Evolutionary conservation across 495 filamentous ascomycete genomes (phyloP).

Genomic region (Pyrenula aspistea): DNA sequence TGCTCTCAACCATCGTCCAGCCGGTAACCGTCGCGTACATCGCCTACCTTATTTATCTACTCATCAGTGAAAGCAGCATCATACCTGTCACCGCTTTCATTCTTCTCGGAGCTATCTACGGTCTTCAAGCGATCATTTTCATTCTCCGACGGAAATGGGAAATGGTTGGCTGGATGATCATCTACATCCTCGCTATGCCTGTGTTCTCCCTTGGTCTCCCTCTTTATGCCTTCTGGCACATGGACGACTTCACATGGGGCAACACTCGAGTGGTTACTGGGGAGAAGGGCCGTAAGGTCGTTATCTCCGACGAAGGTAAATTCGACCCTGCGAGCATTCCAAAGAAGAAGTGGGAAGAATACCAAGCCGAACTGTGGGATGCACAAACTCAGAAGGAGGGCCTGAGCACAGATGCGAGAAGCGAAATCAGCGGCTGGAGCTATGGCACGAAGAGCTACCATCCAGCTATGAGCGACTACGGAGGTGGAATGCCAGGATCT

Average conservation of each 20-base stretch:
- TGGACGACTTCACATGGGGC: conserved; percentile 99
- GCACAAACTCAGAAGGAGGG: conserved; percentile 67
- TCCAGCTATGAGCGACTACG: conserved; percentile 36
- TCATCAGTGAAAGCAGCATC: conserved; percentile 43
- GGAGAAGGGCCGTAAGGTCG: conserved; percentile 81
- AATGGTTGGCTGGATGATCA: conserved; percentile 98
- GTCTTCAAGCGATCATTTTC: conserved; percentile 95
- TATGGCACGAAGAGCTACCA: conserved; percentile 78
- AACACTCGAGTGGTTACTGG: conserved; percentile 96
- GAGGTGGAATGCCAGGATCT: conserved; percentile 33
- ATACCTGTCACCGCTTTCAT: conserved; percentile 79
- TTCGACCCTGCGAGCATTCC: conserved; percentile 90
- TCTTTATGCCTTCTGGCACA: conserved; percentile 96
- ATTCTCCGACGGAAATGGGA: conserved; percentile 94
- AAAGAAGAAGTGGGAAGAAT: conserved; percentile 98
- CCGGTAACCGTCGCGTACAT: conserved; percentile 91
- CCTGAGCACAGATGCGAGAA: conserved; percentile 44
- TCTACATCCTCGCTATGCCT: conserved; percentile 86
- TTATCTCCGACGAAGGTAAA: conserved; percentile 96
- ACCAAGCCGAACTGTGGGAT: conserved; percentile 90
- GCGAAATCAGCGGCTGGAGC: conserved; percentile 82
- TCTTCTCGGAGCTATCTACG: conserved; percentile 87
- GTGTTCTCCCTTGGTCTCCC: conserved; percentile 86
- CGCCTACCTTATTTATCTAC: conserved; percentile 70
- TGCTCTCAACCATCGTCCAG: conserved; percentile 82